Percentiles rank a stretch among this genome's conserved stretches.
Evolutionary conservation across 371 early-diverging fungal genomes (phyloP).

Genomic region (Rhizopus delemar): DNA sequence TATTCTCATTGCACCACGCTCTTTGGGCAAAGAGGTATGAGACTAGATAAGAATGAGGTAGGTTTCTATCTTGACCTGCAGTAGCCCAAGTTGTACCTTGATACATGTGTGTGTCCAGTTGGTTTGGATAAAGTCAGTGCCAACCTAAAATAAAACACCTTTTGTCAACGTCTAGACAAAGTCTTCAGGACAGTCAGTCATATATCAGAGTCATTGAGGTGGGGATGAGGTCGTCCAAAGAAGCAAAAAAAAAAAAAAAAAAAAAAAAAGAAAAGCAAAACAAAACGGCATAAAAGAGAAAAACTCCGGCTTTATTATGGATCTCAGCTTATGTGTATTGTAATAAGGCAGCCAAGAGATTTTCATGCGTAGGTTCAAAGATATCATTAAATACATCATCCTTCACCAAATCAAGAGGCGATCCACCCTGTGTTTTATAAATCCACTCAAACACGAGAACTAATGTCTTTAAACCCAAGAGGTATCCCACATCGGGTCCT

Average conservation of each 20-base stretch:
- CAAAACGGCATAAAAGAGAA: background rate
- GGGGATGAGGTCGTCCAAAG: conserved; percentile 99
- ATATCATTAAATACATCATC: conserved; percentile 40
- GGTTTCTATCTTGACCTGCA: too few relatives aligned
- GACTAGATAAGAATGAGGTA: too few relatives aligned
- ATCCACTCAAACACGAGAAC: conserved; percentile 69
- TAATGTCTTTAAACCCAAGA: conserved; percentile 72
- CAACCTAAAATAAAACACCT: conserved; percentile 71
- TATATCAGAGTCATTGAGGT: conserved; percentile 98
- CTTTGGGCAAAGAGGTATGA: conserved; percentile 63
- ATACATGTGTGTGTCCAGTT: too few relatives aligned
- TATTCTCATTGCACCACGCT: conserved; percentile 99
- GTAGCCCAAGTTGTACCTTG: too few relatives aligned
- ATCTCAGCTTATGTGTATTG: background rate
- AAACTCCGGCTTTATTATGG: too few relatives aligned
- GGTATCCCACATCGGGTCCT: conserved; percentile 72
- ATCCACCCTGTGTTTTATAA: conserved; percentile 50
- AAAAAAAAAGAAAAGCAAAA: background rate
- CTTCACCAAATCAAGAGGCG: conserved; percentile 20
- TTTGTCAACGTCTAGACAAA: conserved; percentile 88
- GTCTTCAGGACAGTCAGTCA: background rate
- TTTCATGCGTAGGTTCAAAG: conserved; percentile 26
- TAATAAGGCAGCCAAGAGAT: conserved; percentile 16
- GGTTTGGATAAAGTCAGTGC: too few relatives aligned
- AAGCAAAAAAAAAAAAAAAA: too few relatives aligned